Evolutionary conservation across 176 grass and related monocot species (phyloP), one percentile per base, ranked within the genome.

Genomic region (Bonia amplexicaulis): DNA sequence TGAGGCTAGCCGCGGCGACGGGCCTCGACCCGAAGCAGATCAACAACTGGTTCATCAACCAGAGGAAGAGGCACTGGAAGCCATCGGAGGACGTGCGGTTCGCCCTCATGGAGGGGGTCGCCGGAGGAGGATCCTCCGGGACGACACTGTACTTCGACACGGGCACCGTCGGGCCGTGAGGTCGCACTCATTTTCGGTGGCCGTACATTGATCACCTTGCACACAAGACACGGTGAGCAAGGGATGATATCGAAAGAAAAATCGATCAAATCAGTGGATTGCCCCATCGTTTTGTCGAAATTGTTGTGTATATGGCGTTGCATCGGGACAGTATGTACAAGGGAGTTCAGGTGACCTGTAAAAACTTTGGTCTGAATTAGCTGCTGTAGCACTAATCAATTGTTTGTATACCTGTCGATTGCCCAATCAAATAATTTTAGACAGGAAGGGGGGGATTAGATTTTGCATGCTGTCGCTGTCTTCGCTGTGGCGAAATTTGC

Each of bases 21-120:
- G 93, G 93, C 1, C 85, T 99, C 0, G 91, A 96, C 58, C 96
- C 90, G 2, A 99, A 92, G 85, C 96, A 99, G 83, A 96, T 99
- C 57, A 99, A 96, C 88, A 99, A 96, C 22, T 96, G 96, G 96
- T 99, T 99, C 86, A 94, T 99, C 83, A 99, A 99, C 88, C 96
- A 99, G 65, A 59, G 96, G 78, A 99, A 99, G 77, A 69, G 93
- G 60, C 96, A 96, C 71, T 99, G 96, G 96, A 99, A 99, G 67
- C 96, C 96, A 0, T 94, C 96, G 0, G 93, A 99, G 65, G 96
- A 96, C 88, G 96, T 96, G 96, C 88, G 88, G 40, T 99, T 86
- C 10, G 91, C 91, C 5, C 86, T 99, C 31, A 94, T 94, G 92
- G 93, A 99, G 22, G 93, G 90, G 0, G 96, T 94, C 45, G 72